Evolutionary conservation across 768 basidiomycete genomes (phyloP).

Genomic region (Lanmaoa pseudosensibilis): DNA sequence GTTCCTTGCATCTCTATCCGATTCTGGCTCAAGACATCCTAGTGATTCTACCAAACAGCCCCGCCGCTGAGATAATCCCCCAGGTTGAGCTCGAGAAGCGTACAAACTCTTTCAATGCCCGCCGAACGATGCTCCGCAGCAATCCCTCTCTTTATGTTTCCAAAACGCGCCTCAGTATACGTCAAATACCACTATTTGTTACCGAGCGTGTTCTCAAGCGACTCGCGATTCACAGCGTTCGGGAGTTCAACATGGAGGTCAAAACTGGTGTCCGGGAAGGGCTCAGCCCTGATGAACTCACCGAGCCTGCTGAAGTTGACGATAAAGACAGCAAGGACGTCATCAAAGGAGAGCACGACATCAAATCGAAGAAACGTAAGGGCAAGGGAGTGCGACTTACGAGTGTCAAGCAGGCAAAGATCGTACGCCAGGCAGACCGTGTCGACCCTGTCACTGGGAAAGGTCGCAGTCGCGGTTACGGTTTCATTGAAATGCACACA

Average conservation of each 20-base stretch:
- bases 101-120: constrained; percentile 80
- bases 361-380: constrained; percentile 27
- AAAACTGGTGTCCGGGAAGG: constrained; percentile 55
- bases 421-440: constrained; percentile 87
- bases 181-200: constrained; percentile 88
- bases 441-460: constrained; percentile 85
- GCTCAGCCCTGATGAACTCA: constrained; percentile 72
- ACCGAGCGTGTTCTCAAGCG: constrained; percentile 89
- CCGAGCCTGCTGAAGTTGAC: constrained; percentile 39
- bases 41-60: constrained; percentile 91
- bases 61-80: constrained; percentile 70
- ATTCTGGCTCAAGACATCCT: background rate
- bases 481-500: constrained; percentile 85
- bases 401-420: constrained; percentile 85
- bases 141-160: constrained; percentile 96
- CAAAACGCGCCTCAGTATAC: constrained; percentile 88
- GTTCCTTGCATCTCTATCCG: background rate
- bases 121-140: constrained; percentile 76
- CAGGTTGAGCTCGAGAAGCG: constrained; percentile 83
- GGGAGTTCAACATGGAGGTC: constrained; percentile 79
- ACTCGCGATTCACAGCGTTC: constrained; percentile 77
- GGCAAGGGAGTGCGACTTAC: constrained; percentile 35
- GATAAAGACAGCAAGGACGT: constrained; percentile 28
- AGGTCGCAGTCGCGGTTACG: constrained; percentile 90
- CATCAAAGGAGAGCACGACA: constrained; percentile 26